Evolutionary conservation across 2,329 filamentous ascomycete species (phyloP), one percentile per base, ranked within the genome.

Genomic region (Fusarium sp.): DNA sequence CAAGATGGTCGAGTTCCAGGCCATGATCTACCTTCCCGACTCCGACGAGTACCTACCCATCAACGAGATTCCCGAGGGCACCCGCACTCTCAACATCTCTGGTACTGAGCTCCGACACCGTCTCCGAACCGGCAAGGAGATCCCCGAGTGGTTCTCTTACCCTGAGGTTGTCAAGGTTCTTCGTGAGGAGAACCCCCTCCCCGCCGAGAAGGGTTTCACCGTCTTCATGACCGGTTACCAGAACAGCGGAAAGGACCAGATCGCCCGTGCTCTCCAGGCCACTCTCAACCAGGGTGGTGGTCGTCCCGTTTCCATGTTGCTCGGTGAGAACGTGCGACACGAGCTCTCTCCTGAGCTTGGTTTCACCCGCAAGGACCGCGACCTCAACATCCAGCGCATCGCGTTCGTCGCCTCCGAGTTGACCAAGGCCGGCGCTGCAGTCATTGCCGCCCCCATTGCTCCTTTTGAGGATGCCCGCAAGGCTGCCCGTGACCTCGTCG

Each of bases 71-170:
- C 85, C 91, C 75, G 85, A 90, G 78, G 94, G 93, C 72, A 87
- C 92, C 77, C 93, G 93, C 81, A 98, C 95, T 55, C 88, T 93
- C 73, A 93, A 95, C 85, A 95, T 95, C 81, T 94, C 91, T 40
- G 91, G 91, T 66, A 94, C 92, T 66, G 96, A 99, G 86, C 93
- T 99, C 77, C 94, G 96, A 78, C 89, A 92, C 78, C 93, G 96
- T 76, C 90, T 99, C 71, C 91, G 92, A 77, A 97, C 92, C 66
- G 96, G 96, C 75, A 93, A 93, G 76, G 93, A 97, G 75, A 99
- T 99, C 76, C 96, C 96, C 74, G 94, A 97, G 83, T 99, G 96
- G 96, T 99, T 99, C 88, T 98, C 96, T 32, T 99, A 99, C 87
- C 95, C 96, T 68, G 96, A 99, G 85, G 96, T 99, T 75, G 96